Conservation (phyloP, 2,329 filamentous ascomycete species). For the Balansia obtecta region DNA sequence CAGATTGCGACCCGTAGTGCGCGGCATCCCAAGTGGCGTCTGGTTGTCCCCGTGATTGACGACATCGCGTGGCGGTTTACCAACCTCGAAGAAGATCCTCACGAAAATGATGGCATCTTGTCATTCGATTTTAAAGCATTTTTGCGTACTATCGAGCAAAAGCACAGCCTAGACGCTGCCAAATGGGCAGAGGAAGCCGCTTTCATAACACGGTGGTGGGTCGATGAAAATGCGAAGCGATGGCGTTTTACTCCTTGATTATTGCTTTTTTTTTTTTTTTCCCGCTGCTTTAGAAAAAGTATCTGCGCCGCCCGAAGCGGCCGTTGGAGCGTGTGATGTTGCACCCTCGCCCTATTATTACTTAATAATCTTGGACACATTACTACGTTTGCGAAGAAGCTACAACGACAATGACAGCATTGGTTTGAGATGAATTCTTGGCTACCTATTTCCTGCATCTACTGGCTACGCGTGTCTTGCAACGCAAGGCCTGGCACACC, state of each 20-base stretch:
- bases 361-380: neutral
- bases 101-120: constrained; percentile 15
- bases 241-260: constrained; percentile 15
- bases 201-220: constrained; percentile 21
- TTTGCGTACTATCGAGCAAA: constrained; percentile 9
- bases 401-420: neutral
- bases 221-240: constrained; percentile 22
- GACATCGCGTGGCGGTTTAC: constrained; percentile 21
- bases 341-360: neutral
- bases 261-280: neutral
- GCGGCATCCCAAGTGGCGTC: constrained; percentile 10
- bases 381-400: neutral
- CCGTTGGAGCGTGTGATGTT: neutral
- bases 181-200: constrained; percentile 21
- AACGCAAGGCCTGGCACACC: neutral
- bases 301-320: neutral
- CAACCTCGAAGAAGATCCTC: constrained; percentile 16
- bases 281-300: neutral
- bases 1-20: constrained; percentile 12
- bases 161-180: constrained; percentile 15
- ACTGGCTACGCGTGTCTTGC: neutral
- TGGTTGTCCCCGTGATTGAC: constrained; percentile 14
- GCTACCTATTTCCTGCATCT: neutral
- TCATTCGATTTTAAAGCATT: constrained; percentile 15
- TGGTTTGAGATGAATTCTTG: constrained; percentile 1